A percentile compares a stretch with the other conserved stretches of the same genome.
These are phyloP conservation scores for Murraya koenigii DNA, from an alignment of 345 rosid species.

Conservation along the genomic window DNA sequence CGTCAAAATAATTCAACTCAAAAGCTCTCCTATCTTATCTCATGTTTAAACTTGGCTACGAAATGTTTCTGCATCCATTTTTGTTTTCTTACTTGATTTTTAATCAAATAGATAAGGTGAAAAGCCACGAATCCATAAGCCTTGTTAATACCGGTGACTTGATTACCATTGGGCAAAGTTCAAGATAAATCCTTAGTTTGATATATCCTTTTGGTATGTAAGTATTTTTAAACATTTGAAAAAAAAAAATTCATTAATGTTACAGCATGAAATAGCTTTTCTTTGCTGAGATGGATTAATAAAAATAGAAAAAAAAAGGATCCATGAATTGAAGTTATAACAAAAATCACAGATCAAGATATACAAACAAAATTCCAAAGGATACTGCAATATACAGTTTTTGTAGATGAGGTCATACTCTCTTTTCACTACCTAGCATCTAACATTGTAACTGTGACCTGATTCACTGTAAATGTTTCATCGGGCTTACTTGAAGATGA, in stretches of 20 bases:
- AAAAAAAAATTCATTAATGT: neutral
- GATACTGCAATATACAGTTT: conserved; percentile 11
- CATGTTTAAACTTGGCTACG: neutral
- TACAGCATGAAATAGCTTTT: neutral
- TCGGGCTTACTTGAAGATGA: conserved; percentile 55
- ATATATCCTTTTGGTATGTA: neutral
- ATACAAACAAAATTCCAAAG: conserved; percentile 1
- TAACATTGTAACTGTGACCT: conserved; percentile 66
- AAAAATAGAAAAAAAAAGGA: neutral
- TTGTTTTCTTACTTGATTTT: no score
- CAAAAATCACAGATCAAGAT: neutral
- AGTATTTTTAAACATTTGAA: neutral
- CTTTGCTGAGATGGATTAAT: neutral
- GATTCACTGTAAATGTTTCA: conserved; percentile 63
- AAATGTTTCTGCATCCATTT: no score
- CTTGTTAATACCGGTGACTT: no score
- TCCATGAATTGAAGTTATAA: neutral
- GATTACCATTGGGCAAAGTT: no score
- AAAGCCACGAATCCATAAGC: no score
- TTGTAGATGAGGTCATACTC: neutral
- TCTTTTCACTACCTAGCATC: conserved; percentile 52
- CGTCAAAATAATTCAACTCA: neutral
- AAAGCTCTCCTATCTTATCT: neutral
- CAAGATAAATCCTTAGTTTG: neutral
- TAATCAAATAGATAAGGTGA: no score